Conservation (phyloP, 495 filamentous ascomycete species). For the Monascus purpureus region DNA sequence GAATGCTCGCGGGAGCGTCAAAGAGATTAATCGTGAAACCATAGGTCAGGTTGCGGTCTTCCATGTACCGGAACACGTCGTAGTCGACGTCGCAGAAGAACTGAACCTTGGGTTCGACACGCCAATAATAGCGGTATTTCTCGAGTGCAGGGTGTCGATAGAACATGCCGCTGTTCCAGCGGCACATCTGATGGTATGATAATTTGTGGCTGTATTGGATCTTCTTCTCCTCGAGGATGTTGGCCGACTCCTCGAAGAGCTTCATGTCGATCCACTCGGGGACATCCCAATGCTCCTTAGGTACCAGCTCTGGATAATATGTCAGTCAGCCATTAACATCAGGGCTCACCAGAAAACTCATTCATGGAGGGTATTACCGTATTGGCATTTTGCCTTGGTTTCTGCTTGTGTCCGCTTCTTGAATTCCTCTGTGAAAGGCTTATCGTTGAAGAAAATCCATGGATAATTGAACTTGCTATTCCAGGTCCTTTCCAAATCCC, state of each 20-base stretch:
- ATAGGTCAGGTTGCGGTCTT: constrained; percentile 94
- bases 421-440: constrained; percentile 83
- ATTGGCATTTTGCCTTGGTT: constrained; percentile 74
- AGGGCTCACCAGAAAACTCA: background rate
- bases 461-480: constrained; percentile 99
- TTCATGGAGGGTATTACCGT: constrained; percentile 40
- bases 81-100: constrained; percentile 99
- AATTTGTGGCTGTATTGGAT: constrained; percentile 80
- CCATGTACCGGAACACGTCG: constrained; percentile 97
- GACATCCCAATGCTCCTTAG: constrained; percentile 85
- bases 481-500: constrained; percentile 86
- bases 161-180: constrained; percentile 98
- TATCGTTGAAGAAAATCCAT: constrained; percentile 98
- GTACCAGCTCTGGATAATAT: constrained; percentile 54
- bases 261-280: constrained; percentile 87
- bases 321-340: constrained; percentile 8
- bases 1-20: constrained; percentile 74
- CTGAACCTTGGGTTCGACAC: constrained; percentile 95
- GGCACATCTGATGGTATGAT: constrained; percentile 98
- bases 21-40: constrained; percentile 98
- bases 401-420: constrained; percentile 60
- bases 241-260: constrained; percentile 69
- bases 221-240: constrained; percentile 66
- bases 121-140: constrained; percentile 88
- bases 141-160: constrained; percentile 86